Evolutionary conservation across 495 filamentous ascomycete species (phyloP).

Genomic region (Aspergillus hancockii): DNA sequence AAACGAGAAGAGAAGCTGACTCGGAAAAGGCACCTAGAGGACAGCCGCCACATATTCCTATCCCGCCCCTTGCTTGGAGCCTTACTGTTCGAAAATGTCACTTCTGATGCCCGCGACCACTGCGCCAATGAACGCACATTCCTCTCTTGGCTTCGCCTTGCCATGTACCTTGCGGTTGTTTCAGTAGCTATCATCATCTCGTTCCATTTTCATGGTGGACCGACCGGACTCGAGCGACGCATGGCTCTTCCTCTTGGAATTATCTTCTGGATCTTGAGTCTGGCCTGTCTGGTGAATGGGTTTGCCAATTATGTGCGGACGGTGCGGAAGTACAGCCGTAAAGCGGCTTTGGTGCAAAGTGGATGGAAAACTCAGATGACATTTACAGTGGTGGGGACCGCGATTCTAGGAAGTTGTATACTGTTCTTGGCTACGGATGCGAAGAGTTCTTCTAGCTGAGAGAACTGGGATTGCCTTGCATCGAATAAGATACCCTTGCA

Average conservation of each 20-base stretch:
- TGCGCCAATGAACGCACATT: slow-evolving; percentile 68
- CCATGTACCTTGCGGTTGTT: slow-evolving; percentile 88
- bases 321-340: slow-evolving; percentile 77
- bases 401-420: slow-evolving; percentile 80
- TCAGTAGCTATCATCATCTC: slow-evolving; percentile 86
- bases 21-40: slow-evolving; percentile 32
- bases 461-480: background rate
- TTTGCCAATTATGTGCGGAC: slow-evolving; percentile 86
- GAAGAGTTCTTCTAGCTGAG: slow-evolving; percentile 5
- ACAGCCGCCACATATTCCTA: slow-evolving; percentile 58
- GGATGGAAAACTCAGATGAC: slow-evolving; percentile 89
- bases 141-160: slow-evolving; percentile 90
- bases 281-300: slow-evolving; percentile 74
- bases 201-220: slow-evolving; percentile 80
- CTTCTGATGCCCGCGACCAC: slow-evolving; percentile 78
- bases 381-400: slow-evolving; percentile 72
- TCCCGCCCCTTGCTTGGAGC: slow-evolving; percentile 71
- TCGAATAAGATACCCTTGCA: background rate
- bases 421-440: slow-evolving; percentile 60
- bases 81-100: slow-evolving; percentile 84
- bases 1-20: background rate
- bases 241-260: slow-evolving; percentile 83
- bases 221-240: slow-evolving; percentile 66
- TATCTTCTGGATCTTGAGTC: slow-evolving; percentile 81
- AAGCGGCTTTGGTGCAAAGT: slow-evolving; percentile 83